Evolutionary conservation across 257 asterid genomes (phyloP), one percentile per base, ranked within the genome.

Genomic region (Plantago major): DNA sequence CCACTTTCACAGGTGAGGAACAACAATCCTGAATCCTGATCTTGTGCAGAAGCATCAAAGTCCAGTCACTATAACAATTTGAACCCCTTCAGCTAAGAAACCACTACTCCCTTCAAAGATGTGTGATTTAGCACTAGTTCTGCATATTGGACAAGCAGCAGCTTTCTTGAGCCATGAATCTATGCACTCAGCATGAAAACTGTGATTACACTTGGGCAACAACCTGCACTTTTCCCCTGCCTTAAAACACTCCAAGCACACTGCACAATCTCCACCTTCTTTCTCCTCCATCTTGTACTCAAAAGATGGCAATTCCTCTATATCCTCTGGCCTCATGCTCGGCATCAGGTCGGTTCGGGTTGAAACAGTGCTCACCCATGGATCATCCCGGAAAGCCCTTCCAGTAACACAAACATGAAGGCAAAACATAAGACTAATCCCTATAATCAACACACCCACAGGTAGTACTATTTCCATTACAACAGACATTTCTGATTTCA

Each of bases 321-420:
- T 78, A 15, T 84, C 90, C 18, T 76, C 93, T 8, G 51, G 46
- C 4, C 71, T 73, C 81, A 87, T 72, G 63, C 84, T 68, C 26
- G 73, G 71, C 7, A 63, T 12, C 56, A 67, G 55, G 7, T 26
- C 67, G 19, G 62, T 0, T 22, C 55, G 74, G 52, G 44, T 48
- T 15, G 51, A 71, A 10, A 46, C 56, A 10, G 61, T 48, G 5
- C 17, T 12, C 13, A 5, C 37, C 40, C 73, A 6, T 10, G 43
- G 3, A 33, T 66, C 70, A 6, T 63, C 51, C 19, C 82, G 47
- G 46, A 80, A 80, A 19, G 83, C 83, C 67, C 95, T 76, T 22
- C 86, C 76, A 49, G 79, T 87, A 28, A 86, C 79, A 73, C 92
- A 86, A 3, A 80, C 63, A 74, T 86, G 89, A 49, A 87, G 80